Evolutionary conservation across 2,329 filamentous ascomycete genomes (phyloP).

Genomic region (Cryphonectria radicalis): DNA sequence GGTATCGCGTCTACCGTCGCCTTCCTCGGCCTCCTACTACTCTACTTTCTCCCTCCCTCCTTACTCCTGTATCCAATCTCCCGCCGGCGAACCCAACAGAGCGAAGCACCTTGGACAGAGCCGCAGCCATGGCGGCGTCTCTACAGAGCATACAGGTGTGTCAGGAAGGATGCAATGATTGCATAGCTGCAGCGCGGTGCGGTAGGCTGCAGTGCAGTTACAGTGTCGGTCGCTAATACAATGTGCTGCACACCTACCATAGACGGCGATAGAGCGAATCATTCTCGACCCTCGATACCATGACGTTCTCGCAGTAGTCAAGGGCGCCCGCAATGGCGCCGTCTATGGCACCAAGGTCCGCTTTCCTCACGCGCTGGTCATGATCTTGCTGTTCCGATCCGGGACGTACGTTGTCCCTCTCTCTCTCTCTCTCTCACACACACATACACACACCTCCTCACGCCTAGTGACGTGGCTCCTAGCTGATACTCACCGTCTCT

Average conservation of each 20-base stretch:
- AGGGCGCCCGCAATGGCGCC: slow-evolving; percentile 93
- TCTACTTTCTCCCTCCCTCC: not conserved
- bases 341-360: slow-evolving; percentile 98
- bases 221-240: not conserved
- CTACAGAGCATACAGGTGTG: slow-evolving; percentile 27
- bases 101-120: not conserved
- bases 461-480: not conserved
- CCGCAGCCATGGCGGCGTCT: slow-evolving; percentile 19
- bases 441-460: slow-evolving; percentile 41
- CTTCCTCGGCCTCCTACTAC: not conserved
- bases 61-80: not conserved
- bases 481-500: not conserved
- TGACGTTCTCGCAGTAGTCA: slow-evolving; percentile 81
- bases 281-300: slow-evolving; percentile 84
- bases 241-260: slow-evolving; percentile 17
- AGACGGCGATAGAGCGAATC: slow-evolving; percentile 75
- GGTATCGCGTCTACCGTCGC: not conserved
- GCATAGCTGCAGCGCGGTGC: not conserved
- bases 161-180: not conserved
- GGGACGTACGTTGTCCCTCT: slow-evolving; percentile 67
- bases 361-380: slow-evolving; percentile 96
- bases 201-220: not conserved
- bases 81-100: not conserved
- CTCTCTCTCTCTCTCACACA: no score
- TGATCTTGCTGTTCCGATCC: slow-evolving; percentile 95